Evolutionary conservation across 257 asterid genomes (phyloP).

Genomic region (Plantago major): DNA sequence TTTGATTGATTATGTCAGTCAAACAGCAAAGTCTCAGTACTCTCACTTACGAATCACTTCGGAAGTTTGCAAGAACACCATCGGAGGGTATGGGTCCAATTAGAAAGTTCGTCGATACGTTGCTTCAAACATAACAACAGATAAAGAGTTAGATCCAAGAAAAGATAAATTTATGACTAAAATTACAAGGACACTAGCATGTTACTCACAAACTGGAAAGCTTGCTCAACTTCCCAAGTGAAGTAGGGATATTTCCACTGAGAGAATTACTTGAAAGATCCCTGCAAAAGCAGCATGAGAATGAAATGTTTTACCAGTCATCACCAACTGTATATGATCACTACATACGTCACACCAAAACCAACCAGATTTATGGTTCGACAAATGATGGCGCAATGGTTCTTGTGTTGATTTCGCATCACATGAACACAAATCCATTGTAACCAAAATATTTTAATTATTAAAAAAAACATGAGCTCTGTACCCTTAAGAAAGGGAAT

Average conservation of each 20-base stretch:
- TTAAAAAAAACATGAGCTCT: too few species aligned
- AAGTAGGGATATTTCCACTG: slow-evolving; percentile 84
- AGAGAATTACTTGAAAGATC: slow-evolving; percentile 97
- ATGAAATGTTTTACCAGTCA: slow-evolving; percentile 14
- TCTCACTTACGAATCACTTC: slow-evolving; percentile 69
- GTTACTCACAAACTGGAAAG: slow-evolving; percentile 71
- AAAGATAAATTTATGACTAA: slow-evolving; percentile 13
- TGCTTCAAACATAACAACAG: slow-evolving; percentile 56
- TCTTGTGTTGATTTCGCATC: too few species aligned
- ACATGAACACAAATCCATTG: slow-evolving; percentile 1
- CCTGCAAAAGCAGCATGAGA: slow-evolving; percentile 41
- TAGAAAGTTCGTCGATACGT: slow-evolving; percentile 88
- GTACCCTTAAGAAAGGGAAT: too few species aligned
- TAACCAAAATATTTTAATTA: too few species aligned
- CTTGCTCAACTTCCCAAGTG: slow-evolving; percentile 80
- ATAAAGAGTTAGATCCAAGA: slow-evolving; percentile 24
- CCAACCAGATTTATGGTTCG: slow-evolving; percentile 17
- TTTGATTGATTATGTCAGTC: slow-evolving; percentile 5
- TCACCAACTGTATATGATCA: slow-evolving; percentile 14
- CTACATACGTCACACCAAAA: slow-evolving; percentile 13
- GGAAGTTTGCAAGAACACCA: slow-evolving; percentile 72
- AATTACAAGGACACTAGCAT: slow-evolving; percentile 16
- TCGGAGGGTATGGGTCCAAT: slow-evolving; percentile 82
- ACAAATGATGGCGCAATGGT: slow-evolving; percentile 1
- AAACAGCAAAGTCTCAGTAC: slow-evolving; percentile 8